A percentile compares a stretch with the other conserved stretches of the same genome.
Evolutionary conservation across 768 basidiomycete species (phyloP).

Genomic region (Lactarius trivialis): DNA sequence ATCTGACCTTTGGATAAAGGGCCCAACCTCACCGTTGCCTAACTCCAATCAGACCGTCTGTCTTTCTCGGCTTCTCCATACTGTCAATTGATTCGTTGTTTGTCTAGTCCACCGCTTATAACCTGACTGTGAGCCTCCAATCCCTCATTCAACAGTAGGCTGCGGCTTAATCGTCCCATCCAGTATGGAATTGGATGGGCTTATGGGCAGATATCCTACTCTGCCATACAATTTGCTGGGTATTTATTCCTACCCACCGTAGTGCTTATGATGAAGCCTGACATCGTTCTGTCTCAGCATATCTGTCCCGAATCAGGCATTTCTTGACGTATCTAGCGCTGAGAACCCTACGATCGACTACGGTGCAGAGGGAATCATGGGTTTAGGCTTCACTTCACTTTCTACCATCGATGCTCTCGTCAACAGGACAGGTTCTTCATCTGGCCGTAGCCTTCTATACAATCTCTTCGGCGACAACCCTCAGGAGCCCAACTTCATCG

Average conservation of each 20-base stretch:
- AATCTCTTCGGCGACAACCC: conserved; percentile 69
- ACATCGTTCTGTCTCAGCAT: conserved; percentile 38
- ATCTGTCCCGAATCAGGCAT: conserved; percentile 60
- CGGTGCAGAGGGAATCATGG: conserved; percentile 65
- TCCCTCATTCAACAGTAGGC: background rate
- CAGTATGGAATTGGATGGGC: conserved; percentile 85
- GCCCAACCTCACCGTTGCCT: conserved; percentile 42
- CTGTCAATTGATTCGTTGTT: conserved; percentile 20
- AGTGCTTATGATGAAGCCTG: background rate
- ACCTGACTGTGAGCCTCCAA: conserved; percentile 12
- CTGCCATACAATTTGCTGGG: conserved; percentile 64
- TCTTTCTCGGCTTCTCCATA: background rate
- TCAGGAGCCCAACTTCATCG: conserved; percentile 70
- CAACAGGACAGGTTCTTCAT: conserved; percentile 48
- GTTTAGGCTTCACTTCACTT: conserved; percentile 72
- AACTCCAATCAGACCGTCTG: conserved; percentile 45
- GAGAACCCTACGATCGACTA: conserved; percentile 67
- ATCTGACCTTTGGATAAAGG: conserved; percentile 71
- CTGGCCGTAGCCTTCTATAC: conserved; percentile 66
- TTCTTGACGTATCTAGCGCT: conserved; percentile 56
- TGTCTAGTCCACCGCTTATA: conserved; percentile 24
- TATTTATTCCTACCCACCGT: conserved; percentile 30
- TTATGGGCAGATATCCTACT: conserved; percentile 54
- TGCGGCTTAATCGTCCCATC: background rate
- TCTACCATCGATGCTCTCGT: conserved; percentile 62